phyloP scores from a whole-genome alignment of 2,329 filamentous ascomycete genomes.

The Didymella pomorum region DNA sequence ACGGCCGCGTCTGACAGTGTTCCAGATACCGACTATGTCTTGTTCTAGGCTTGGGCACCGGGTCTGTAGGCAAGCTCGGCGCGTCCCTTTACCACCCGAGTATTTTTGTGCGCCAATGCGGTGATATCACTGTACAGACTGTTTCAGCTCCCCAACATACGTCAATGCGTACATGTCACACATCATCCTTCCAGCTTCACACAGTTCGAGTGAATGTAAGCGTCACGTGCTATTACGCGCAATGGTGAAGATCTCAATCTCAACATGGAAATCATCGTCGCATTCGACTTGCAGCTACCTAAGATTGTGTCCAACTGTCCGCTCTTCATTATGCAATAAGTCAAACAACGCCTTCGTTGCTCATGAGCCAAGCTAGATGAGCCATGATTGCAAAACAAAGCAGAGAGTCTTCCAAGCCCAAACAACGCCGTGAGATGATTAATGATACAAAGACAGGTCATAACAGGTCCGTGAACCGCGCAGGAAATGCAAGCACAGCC shows the following conservation, averaged over 20 bases:
- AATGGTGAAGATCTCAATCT: background rate
- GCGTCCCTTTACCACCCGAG: slow-evolving; percentile 20
- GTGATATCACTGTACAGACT: slow-evolving; percentile 10
- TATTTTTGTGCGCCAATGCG: slow-evolving; percentile 22
- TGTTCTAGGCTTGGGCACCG: slow-evolving; percentile 24
- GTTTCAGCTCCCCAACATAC: slow-evolving; percentile 7
- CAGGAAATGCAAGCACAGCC: slow-evolving; percentile 35
- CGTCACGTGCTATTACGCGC: background rate
- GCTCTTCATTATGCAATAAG: slow-evolving; percentile 44
- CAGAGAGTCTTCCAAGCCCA: slow-evolving; percentile 20
- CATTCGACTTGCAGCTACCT: slow-evolving; percentile 23
- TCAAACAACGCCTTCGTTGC: slow-evolving; percentile 35
- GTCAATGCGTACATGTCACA: background rate
- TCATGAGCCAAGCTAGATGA: slow-evolving; percentile 17
- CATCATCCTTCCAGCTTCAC: background rate
- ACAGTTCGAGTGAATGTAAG: background rate
- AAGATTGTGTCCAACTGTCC: slow-evolving; percentile 19
- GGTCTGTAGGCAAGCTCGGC: slow-evolving; percentile 22
- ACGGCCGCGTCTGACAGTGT: slow-evolving; percentile 3
- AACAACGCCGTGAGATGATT: slow-evolving; percentile 21
- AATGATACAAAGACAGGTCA: slow-evolving; percentile 21
- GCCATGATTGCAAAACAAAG: slow-evolving; percentile 15
- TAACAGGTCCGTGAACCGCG: slow-evolving; percentile 21
- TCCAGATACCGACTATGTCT: slow-evolving; percentile 7
- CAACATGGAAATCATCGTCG: slow-evolving; percentile 17